phyloP scores from a whole-genome alignment of 73 alveolate genomes.

The Strombidium stylifer region DNA sequence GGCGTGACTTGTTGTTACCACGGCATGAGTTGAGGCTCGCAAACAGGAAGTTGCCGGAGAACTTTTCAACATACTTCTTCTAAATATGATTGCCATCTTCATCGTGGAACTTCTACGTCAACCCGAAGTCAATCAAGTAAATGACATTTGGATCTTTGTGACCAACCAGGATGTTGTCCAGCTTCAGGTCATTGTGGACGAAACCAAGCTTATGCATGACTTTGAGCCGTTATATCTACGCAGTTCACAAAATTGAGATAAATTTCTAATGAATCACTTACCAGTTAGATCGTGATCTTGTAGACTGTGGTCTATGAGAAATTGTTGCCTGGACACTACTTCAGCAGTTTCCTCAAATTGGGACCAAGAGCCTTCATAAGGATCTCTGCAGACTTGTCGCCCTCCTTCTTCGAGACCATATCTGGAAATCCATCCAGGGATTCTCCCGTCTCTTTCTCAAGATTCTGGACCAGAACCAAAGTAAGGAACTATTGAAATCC shows the following conservation, averaged over 20 bases:
- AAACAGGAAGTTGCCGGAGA: conserved; percentile 34
- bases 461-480: conserved; percentile 11
- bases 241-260: background rate
- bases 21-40: conserved; percentile 26
- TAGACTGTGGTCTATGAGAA: conserved; percentile 12
- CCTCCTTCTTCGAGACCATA: background rate
- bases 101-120: background rate
- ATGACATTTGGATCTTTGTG: conserved; percentile 6
- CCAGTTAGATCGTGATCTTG: background rate
- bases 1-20: conserved; percentile 34
- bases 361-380: conserved; percentile 35
- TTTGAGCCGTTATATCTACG: conserved; percentile 27
- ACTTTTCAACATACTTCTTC: background rate
- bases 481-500: background rate
- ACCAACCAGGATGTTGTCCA: conserved; percentile 47
- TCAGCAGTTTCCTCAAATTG: conserved; percentile 10
- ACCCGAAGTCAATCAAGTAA: conserved; percentile 46
- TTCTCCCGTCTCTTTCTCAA: conserved; percentile 17
- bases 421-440: background rate
- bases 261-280: background rate
- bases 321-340: conserved; percentile 12
- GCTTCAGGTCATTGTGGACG: conserved; percentile 50
- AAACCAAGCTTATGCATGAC: conserved; percentile 42
- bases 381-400: conserved; percentile 4
- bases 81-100: conserved; percentile 19